These are phyloP conservation scores for Botrytis medusae DNA, from an alignment of 2,329 filamentous ascomycete species.

Conservation along the genomic window DNA sequence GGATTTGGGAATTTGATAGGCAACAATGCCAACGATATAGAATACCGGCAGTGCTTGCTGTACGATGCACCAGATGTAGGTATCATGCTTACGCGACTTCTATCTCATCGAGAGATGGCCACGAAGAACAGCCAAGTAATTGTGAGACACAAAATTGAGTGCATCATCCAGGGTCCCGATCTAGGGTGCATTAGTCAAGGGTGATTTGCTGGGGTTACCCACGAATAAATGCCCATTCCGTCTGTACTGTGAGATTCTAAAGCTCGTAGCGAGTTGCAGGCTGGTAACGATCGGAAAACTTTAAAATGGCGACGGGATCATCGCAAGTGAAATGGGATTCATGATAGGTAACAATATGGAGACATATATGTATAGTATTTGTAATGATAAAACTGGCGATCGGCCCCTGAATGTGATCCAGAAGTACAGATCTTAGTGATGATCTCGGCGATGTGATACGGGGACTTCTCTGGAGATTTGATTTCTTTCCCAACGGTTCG, in stretches of 20 bases:
- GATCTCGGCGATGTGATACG: conserved; percentile 14
- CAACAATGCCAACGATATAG: background rate
- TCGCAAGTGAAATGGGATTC: background rate
- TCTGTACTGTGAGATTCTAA: background rate
- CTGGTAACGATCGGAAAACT: conserved; percentile 7
- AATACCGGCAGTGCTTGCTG: conserved; percentile 3
- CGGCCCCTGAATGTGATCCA: background rate
- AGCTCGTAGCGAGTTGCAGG: background rate
- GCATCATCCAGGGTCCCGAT: conserved; percentile 16
- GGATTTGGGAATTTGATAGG: conserved; percentile 8
- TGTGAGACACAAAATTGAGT: conserved; percentile 4
- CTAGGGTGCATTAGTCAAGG: conserved; percentile 10
- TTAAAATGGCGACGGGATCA: conserved; percentile 1
- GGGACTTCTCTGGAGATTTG: conserved; percentile 3
- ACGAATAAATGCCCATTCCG: background rate
- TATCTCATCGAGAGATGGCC: conserved; percentile 15
- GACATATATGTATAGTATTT: background rate
- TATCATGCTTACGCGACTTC: conserved; percentile 20
- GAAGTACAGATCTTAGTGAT: conserved; percentile 14
- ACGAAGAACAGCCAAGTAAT: conserved; percentile 20
- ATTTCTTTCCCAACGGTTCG: background rate
- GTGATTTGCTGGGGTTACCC: background rate
- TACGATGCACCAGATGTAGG: conserved; percentile 15
- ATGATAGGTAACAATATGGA: background rate
- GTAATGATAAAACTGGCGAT: background rate